These are phyloP conservation scores for Scleroderma bovista DNA, from an alignment of 768 basidiomycete species.

Conservation along the genomic window DNA sequence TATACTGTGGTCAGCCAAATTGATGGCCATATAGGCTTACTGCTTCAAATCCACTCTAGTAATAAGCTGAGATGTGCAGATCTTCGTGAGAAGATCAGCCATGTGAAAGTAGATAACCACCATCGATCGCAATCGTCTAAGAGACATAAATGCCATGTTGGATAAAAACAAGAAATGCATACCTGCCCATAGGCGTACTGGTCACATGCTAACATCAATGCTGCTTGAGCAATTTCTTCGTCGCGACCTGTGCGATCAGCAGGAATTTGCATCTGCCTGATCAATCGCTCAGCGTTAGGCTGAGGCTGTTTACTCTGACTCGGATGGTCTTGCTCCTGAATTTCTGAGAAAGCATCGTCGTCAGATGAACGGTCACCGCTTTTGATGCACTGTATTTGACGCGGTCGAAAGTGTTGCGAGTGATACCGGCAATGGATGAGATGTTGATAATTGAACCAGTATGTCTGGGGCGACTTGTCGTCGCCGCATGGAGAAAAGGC, in stretches of 20 bases:
- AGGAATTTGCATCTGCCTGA: constrained; percentile 32
- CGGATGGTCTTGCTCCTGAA: constrained; percentile 23
- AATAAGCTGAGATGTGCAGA: no score
- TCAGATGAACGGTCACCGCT: constrained; percentile 32
- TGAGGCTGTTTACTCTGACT: no score
- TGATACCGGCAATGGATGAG: constrained; percentile 38
- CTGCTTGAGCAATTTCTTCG: constrained; percentile 32
- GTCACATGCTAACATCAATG: constrained; percentile 28
- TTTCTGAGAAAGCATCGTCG: constrained; percentile 31
- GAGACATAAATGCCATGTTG: neutral
- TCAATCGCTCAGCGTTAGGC: constrained; percentile 27
- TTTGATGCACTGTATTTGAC: constrained; percentile 43
- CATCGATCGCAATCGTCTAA: no score
- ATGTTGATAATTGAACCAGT: constrained; percentile 39
- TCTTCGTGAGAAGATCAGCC: no score
- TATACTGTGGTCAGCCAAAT: no score
- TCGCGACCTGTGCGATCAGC: constrained; percentile 31
- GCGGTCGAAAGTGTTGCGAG: constrained; percentile 35
- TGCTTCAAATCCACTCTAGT: no score
- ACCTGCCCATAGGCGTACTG: constrained; percentile 34
- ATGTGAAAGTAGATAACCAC: neutral
- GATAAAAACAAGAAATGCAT: neutral
- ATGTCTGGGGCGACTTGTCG: constrained; percentile 17
- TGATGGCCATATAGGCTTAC: no score
- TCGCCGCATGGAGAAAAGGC: constrained; percentile 36